Percentiles rank a stretch among this genome's conserved stretches.
phyloP scores from a whole-genome alignment of 2,329 filamentous ascomycete species.

The Penicillium sp. region DNA sequence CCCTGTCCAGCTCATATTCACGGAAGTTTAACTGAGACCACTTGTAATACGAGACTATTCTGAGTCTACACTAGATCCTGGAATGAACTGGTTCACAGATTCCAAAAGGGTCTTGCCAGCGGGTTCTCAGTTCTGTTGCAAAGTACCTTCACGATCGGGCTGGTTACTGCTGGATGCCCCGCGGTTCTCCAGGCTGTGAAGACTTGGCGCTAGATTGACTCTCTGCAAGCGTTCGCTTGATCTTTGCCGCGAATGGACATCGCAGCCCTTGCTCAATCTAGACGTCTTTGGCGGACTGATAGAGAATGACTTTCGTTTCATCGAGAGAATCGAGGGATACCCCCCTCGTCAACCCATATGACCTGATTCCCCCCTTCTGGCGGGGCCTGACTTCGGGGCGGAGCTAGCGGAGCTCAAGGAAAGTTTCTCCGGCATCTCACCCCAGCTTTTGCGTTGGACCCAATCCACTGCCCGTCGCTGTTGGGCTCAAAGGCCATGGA shows the following conservation, averaged over 20 bases:
- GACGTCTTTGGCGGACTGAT: neutral
- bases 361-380: slow-evolving; percentile 7
- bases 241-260: neutral
- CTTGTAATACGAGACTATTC: no score
- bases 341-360: no score
- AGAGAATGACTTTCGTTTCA: neutral
- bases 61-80: no score
- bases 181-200: neutral
- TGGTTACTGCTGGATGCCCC: neutral
- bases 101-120: neutral
- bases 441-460: slow-evolving; percentile 7
- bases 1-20: no score
- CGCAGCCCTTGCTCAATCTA: neutral
- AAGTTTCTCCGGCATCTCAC: slow-evolving; percentile 28
- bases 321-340: neutral
- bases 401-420: slow-evolving; percentile 27
- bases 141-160: neutral
- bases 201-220: neutral
- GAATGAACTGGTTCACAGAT: neutral
- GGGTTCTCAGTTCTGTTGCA: neutral
- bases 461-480: slow-evolving; percentile 11
- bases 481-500: slow-evolving; percentile 15
- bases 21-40: no score
- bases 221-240: neutral
- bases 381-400: slow-evolving; percentile 9